Evolutionary conservation across 108 stramenopile genomes (phyloP).

Genomic region (Schizochytrium sp.): DNA sequence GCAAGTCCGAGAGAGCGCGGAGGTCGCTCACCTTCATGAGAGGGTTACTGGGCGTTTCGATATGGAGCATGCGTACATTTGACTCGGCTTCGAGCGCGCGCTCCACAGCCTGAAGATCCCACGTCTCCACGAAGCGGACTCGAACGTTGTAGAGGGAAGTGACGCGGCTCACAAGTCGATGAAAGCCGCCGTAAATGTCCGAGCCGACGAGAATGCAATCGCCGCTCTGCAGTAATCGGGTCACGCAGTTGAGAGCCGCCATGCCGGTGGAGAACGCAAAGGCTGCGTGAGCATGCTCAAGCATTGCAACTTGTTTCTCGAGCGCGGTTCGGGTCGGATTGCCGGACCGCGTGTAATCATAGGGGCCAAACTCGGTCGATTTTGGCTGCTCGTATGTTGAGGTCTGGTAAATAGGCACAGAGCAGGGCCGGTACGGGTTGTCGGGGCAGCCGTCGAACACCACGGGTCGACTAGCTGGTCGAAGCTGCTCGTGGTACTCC

Average conservation of each 20-base stretch:
- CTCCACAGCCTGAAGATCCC: neutral
- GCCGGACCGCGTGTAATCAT: neutral
- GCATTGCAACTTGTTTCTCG: slow-evolving; percentile 16
- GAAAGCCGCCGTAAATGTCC: slow-evolving; percentile 32
- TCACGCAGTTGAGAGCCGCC: slow-evolving; percentile 28
- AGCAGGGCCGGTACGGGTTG: slow-evolving; percentile 23
- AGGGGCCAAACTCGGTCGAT: neutral
- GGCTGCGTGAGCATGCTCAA: slow-evolving; percentile 17
- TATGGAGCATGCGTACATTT: neutral
- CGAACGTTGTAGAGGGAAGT: neutral
- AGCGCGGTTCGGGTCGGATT: slow-evolving; percentile 34
- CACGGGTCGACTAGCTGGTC: neutral
- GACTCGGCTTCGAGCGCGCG: neutral
- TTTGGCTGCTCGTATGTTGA: slow-evolving; percentile 18
- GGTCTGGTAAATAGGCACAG: slow-evolving; percentile 31
- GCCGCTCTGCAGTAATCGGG: neutral
- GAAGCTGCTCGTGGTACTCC: neutral
- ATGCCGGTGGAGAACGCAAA: slow-evolving; percentile 27
- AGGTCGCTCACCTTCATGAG: slow-evolving; percentile 22
- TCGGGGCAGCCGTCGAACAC: neutral
- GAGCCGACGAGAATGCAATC: slow-evolving; percentile 14
- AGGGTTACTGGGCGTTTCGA: slow-evolving; percentile 35
- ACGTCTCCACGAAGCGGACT: neutral
- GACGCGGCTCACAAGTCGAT: neutral
- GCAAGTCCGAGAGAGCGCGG: slow-evolving; percentile 1